Percentiles rank a stretch among this genome's conserved stretches.
phyloP scores from a whole-genome alignment of 2,329 filamentous ascomycete genomes.

The Coniochaeta prunicola region DNA sequence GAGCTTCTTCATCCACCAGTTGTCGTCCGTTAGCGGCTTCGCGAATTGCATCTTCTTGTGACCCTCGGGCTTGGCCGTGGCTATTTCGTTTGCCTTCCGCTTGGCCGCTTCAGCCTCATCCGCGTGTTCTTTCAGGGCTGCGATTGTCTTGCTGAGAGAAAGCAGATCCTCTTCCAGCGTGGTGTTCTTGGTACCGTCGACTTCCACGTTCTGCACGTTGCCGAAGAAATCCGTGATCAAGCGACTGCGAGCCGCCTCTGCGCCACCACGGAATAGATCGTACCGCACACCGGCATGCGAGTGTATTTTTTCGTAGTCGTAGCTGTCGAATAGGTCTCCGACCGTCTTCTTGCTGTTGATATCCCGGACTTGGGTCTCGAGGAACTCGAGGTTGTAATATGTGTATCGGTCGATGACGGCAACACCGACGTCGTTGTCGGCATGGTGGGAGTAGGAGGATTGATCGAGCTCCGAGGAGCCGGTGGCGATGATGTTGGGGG shows the following conservation, averaged over 20 bases:
- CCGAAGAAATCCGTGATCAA: slow-evolving; percentile 96
- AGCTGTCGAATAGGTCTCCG: slow-evolving; percentile 92
- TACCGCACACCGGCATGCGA: slow-evolving; percentile 87
- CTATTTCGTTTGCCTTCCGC: slow-evolving; percentile 11
- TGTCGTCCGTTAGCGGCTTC: slow-evolving; percentile 57
- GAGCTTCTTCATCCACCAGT: slow-evolving; percentile 61
- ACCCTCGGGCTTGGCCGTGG: slow-evolving; percentile 14
- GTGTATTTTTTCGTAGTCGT: slow-evolving; percentile 91
- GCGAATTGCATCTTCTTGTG: slow-evolving; percentile 38
- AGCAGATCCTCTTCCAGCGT: slow-evolving; percentile 67
- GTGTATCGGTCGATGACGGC: slow-evolving; percentile 98
- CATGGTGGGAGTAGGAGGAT: slow-evolving; percentile 94
- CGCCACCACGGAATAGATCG: slow-evolving; percentile 87
- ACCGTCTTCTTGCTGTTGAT: slow-evolving; percentile 82
- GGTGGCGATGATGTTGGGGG: slow-evolving; percentile 94
- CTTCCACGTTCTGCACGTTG: slow-evolving; percentile 95
- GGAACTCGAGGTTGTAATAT: slow-evolving; percentile 96
- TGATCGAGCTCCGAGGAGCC: slow-evolving; percentile 95
- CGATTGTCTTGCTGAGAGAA: slow-evolving; percentile 63
- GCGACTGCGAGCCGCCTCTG: slow-evolving; percentile 66
- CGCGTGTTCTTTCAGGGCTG: slow-evolving; percentile 41
- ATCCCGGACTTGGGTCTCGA: slow-evolving; percentile 83
- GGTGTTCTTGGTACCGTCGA: slow-evolving; percentile 56
- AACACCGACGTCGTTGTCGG: slow-evolving; percentile 95
- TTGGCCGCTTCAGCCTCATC: slow-evolving; percentile 32